Base-by-base conservation (phyloP, 2,329 filamentous ascomycete species). In the Exophiala mesophila region DNA sequence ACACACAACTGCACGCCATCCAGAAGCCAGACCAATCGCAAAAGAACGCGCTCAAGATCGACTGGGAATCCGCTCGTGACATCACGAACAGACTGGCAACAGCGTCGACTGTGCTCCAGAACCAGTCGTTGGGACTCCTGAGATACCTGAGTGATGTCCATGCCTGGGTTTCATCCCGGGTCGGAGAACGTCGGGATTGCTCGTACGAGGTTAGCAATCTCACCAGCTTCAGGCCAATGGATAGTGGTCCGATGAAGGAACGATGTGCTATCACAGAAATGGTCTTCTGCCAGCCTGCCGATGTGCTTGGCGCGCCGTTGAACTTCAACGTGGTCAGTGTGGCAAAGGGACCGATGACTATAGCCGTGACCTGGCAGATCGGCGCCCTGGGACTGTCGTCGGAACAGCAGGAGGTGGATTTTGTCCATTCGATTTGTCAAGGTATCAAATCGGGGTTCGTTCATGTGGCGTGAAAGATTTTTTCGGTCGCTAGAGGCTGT, bases 151-250 rank as follows among this genome's bases (percentile, higher is more conserved):
- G 57, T 4, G 62, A 63, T 39, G 61, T 71, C 18, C 53, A 64
- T 3, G 52, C 54, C 6, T 74, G 69, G 69, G 58, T 60, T 3
- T 32, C 53, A 6, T 58, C 57, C 2, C 66, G 70, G 32, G 36
- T 71, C 6, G 63, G 64, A 3, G 50, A 63, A 39, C 44, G 47
- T 19, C 58, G 70, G 18, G 66, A 68, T 29, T 57, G 48, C 12
- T 68, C 67, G 4, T 72, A 66, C 39, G 68, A 71, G 52, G 41
- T 73, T 6, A 73, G 69, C 54, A 74, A 73, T 46, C 36, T 72
- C 2, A 61, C 64, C 20, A 59, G 55, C 2, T 67, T 72, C 47
- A 57, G 64, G 35, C 21, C 36, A 6, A 9, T 10, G 3, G 30
- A n/a, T 16, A 24, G 2, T 28, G 17, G 8, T 9, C n/a, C n/a